Percentiles rank a stretch among this genome's conserved stretches.
Evolutionary conservation across 2,329 filamentous ascomycete species (phyloP).

Genomic region (Aspergillus oerlinghausenensis): DNA sequence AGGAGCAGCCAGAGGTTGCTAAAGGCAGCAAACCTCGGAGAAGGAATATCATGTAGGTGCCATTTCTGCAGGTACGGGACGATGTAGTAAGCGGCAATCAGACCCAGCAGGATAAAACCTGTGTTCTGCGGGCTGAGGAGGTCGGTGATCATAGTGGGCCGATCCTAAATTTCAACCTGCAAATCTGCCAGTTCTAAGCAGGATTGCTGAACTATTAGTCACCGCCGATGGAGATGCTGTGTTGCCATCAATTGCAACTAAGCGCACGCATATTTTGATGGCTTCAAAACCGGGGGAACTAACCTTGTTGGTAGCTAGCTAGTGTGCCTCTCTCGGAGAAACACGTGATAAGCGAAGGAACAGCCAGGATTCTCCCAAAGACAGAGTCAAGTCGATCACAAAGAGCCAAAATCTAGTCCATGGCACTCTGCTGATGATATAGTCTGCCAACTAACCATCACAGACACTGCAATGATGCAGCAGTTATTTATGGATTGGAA

Average conservation of each 20-base stretch:
- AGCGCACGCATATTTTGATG: not conserved
- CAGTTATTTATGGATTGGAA: constrained; percentile 11
- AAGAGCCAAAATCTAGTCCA: not conserved
- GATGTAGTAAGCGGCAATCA: constrained; percentile 52
- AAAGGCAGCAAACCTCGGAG: constrained; percentile 57
- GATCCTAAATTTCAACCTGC: not conserved
- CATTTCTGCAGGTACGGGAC: constrained; percentile 55
- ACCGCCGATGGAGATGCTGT: not conserved
- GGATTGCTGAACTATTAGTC: not conserved
- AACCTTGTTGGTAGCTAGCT: not conserved
- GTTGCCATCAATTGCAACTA: not conserved
- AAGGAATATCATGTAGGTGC: constrained; percentile 49
- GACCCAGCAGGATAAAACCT: constrained; percentile 43
- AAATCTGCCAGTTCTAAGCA: not conserved
- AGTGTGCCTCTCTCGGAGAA: not conserved
- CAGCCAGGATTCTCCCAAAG: too few relatives aligned
- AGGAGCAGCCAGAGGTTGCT: constrained; percentile 76
- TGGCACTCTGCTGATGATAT: not conserved
- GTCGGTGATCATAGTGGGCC: constrained; percentile 22
- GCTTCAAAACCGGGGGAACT: not conserved
- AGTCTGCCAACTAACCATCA: not conserved
- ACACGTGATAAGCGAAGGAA: not conserved
- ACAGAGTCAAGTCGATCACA: not conserved
- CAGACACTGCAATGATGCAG: not conserved
- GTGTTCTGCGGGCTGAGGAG: constrained; percentile 25